A percentile compares a stretch with the other conserved stretches of the same genome.
These are phyloP conservation scores for Pythium diclinum DNA, from an alignment of 352 stramenopile genomes.

Conservation along the genomic window DNA sequence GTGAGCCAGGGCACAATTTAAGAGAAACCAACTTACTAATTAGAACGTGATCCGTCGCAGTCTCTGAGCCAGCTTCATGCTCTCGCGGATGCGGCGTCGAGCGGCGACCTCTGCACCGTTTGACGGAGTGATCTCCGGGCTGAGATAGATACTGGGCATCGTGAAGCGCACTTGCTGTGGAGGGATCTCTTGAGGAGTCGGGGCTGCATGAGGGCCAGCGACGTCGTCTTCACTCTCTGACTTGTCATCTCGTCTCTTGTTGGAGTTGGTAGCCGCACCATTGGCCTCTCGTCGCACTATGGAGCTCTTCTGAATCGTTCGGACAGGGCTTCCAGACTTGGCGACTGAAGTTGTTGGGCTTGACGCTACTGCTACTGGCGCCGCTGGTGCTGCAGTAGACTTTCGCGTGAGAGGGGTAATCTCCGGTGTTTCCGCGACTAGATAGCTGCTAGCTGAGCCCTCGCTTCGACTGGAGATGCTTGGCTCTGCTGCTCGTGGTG, in stretches of 20 bases:
- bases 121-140: slow-evolving; percentile 28
- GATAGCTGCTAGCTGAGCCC: background rate
- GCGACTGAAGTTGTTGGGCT: background rate
- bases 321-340: slow-evolving; percentile 2
- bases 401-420: background rate
- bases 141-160: slow-evolving; percentile 43
- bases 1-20: slow-evolving; percentile 9
- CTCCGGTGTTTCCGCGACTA: background rate
- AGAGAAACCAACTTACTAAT: background rate
- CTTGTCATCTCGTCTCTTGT: background rate
- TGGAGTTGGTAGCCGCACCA: background rate
- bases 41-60: slow-evolving; percentile 35
- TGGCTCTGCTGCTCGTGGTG: background rate
- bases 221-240: slow-evolving; percentile 11
- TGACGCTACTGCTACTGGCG: background rate
- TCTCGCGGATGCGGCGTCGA: slow-evolving; percentile 32
- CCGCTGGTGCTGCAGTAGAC: background rate
- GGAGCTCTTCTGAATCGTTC: slow-evolving; percentile 3
- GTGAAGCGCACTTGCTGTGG: slow-evolving; percentile 29
- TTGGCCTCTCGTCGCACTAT: slow-evolving; percentile 7
- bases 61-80: slow-evolving; percentile 36
- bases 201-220: background rate
- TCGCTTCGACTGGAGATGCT: background rate
- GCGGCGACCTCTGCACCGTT: slow-evolving; percentile 23
- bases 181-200: slow-evolving; percentile 2